Evolutionary conservation across 768 basidiomycete genomes (phyloP), one percentile per base, ranked within the genome.

Genomic region (Filobasidium wieringae): DNA sequence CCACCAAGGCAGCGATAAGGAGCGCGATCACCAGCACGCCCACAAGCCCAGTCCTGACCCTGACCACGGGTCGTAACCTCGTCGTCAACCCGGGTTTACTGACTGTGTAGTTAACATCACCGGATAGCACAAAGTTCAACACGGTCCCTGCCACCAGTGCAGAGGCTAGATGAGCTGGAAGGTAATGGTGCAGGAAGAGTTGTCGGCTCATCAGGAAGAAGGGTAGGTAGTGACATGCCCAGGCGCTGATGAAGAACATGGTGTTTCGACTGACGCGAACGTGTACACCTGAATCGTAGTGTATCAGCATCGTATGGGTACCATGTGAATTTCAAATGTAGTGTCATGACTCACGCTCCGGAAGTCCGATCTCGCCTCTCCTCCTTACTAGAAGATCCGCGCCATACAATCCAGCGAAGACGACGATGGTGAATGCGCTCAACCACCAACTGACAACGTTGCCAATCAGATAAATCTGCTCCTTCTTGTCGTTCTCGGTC

Each of bases 151-250:
- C 90, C 58, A 96, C 82, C 57, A 97, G 79, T 12, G 90, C 85
- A 14, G 89, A 92, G 12, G 87, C 85, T 39, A 99, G 79, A 71
- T 99, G 95, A 0, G 93, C 93, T 14, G 93, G 93, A 3, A 99
- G 84, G 73, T 99, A 99, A 73, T 95, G 92, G 72, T 99, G 95
- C 26, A 99, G 78, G 80, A 99, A 99, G 40, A 92, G 79, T 68
- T 99, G 95, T 36, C 95, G 87, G 68, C 80, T 85, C 89, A 99
- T 93, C 27, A 96, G 79, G 84, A 88, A 99, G 81, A 97, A 99
- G 6, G 95, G 95, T 68, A 86, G 77, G 76, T 95, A 99, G 73
- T 99, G 95, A 55, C 87, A 88, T 12, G 80, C 85, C 95, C 95
- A 99, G 26, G 93, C 81, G 30, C 91, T 77, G 54, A 91, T 75